These are phyloP conservation scores for Kluyveromyces aestuarii DNA, from an alignment of 805 yeast genomes.

Conservation along the genomic window DNA sequence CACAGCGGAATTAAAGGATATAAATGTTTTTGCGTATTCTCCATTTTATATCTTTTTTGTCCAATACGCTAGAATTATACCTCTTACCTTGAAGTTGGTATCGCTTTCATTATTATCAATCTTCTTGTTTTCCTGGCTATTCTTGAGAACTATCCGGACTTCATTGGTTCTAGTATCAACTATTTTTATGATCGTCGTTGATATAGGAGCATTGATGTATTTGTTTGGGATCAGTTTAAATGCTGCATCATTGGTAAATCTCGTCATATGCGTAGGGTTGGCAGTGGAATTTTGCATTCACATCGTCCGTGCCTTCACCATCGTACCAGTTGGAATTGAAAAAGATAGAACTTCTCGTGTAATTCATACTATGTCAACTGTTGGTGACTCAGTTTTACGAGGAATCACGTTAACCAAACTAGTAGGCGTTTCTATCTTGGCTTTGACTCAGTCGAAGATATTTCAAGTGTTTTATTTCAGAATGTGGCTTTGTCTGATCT, in stretches of 20 bases:
- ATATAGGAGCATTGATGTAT: conserved; percentile 76
- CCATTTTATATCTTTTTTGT: conserved; percentile 90
- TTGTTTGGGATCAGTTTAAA: conserved; percentile 68
- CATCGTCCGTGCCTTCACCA: conserved; percentile 67
- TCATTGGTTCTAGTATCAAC: conserved; percentile 48
- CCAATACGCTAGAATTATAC: conserved; percentile 64
- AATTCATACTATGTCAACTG: conserved; percentile 54
- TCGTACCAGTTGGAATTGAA: conserved; percentile 28
- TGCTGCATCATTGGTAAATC: conserved; percentile 82
- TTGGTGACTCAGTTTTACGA: conserved; percentile 86
- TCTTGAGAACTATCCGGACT: conserved; percentile 60
- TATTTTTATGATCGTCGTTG: conserved; percentile 54
- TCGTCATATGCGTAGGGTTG: conserved; percentile 85
- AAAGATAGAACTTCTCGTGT: conserved; percentile 30
- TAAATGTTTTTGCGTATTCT: conserved; percentile 78
- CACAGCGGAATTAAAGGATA: conserved; percentile 44
- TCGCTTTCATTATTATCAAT: conserved; percentile 44
- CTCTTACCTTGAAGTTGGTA: conserved; percentile 47
- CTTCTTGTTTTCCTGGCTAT: conserved; percentile 40
- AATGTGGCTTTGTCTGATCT: conserved; percentile 82
- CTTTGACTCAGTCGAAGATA: conserved; percentile 78
- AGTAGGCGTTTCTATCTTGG: conserved; percentile 78
- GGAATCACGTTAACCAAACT: conserved; percentile 88
- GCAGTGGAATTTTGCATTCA: conserved; percentile 93
- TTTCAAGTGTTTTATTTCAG: conserved; percentile 88